A percentile compares a stretch with the other conserved stretches of the same genome.
phyloP scores from a whole-genome alignment of 163 green algal genomes.

The Scenedesmus sp. region DNA sequence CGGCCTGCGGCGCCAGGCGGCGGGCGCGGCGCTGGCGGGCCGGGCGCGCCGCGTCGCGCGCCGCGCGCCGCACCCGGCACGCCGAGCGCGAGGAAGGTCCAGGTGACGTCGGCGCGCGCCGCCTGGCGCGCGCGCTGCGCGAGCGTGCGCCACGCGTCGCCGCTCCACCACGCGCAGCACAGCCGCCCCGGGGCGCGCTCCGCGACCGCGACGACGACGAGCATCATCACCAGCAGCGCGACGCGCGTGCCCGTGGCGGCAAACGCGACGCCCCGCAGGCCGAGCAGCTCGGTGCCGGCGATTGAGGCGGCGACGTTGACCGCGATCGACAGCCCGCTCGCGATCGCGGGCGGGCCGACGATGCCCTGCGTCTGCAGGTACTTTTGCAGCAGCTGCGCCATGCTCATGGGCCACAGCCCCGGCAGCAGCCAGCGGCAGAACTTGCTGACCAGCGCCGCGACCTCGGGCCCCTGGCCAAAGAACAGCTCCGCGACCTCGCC shows the following conservation, averaged over 20 bases:
- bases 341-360: slow-evolving; percentile 18
- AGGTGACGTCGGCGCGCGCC: slow-evolving; percentile 2
- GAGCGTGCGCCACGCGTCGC: background rate
- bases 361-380: slow-evolving; percentile 31
- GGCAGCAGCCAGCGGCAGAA: slow-evolving; percentile 19
- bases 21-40: no score
- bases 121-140: background rate
- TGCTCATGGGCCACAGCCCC: slow-evolving; percentile 22
- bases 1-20: no score
- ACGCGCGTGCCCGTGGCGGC: slow-evolving; percentile 25
- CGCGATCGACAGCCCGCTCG: slow-evolving; percentile 4
- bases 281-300: background rate
- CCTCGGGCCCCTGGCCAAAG: slow-evolving; percentile 28
- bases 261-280: background rate
- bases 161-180: slow-evolving; percentile 21
- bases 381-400: slow-evolving; percentile 32
- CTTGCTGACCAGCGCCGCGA: background rate
- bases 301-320: slow-evolving; percentile 11
- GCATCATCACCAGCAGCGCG: slow-evolving; percentile 24
- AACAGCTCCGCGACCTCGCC: background rate
- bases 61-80: slow-evolving; percentile 52
- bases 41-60: no score
- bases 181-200: background rate
- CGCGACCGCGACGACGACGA: background rate
- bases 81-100: slow-evolving; percentile 57